Evolutionary conservation across 2,329 filamentous ascomycete genomes (phyloP), one percentile per base, ranked within the genome.

Genomic region (Ascochyta viciae-villosae): DNA sequence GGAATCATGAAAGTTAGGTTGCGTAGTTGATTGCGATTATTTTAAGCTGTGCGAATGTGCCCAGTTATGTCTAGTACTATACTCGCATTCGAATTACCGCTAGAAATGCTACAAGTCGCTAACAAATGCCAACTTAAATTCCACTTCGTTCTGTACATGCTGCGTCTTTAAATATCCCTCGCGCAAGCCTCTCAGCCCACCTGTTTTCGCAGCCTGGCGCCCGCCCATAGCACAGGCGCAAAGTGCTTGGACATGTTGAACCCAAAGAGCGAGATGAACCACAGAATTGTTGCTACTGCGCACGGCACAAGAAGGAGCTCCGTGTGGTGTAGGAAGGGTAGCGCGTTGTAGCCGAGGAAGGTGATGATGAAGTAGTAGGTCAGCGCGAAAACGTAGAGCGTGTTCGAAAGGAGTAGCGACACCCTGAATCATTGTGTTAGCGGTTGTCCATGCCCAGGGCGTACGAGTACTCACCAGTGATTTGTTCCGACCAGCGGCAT

Each of bases 301-400:
- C 88, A 83, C 0, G 87, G 87, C 12, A 85, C 77, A 29, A 89
- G 79, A 13, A 89, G 78, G 3, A 89, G 80, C 70, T 89, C 86
- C 1, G 87, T 89, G 62, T 89, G 86, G 68, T 87, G 84, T 23
- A 89, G 74, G 70, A 89, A 89, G 0, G 87, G 87, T 15, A 89
- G 77, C 23, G 86, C 86, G 65, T 89, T 89, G 74, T 89, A 89
- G 31, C 87, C 87, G 39, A 89, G 77, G 71, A 89, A 89, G 8
- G 84, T 87, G 65, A 89, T 87, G 62, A 89, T 83, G 67, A 85
- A 86, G 74, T 89, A 89, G 75, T 89, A 89, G 26, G 82, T 81
- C 47, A 88, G 75, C 0, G 86, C 87, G 34, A 86, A 78, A n/a
- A 89, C 80, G 66, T 89, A 89, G 61, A 89, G 81, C 1, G 85